These are phyloP conservation scores for Zygosaccharomyces pseudorouxii DNA, from an alignment of 805 yeast species.

Conservation along the genomic window DNA sequence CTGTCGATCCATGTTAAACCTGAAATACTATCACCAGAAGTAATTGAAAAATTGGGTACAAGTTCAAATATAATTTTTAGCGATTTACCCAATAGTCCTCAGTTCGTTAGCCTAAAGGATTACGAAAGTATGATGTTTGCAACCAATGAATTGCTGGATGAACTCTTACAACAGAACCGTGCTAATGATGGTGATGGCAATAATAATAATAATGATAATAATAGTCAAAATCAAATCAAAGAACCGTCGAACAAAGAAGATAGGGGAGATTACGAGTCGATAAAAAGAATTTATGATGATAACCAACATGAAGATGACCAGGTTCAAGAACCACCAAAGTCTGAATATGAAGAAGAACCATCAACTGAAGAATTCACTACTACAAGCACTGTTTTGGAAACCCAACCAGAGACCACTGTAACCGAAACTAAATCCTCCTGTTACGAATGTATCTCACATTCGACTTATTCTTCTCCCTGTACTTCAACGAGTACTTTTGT, in stretches of 20 bases:
- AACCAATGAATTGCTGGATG: conserved; percentile 10
- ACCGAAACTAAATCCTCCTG: background rate
- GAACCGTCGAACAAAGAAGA: conserved; percentile 13
- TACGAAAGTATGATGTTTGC: conserved; percentile 15
- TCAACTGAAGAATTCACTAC: background rate
- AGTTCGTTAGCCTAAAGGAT: conserved; percentile 25
- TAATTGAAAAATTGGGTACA: conserved; percentile 18
- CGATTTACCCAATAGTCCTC: conserved; percentile 28
- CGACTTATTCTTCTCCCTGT: background rate
- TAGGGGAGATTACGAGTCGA: conserved; percentile 2
- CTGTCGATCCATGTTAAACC: conserved; percentile 15
- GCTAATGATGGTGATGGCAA: conserved; percentile 2
- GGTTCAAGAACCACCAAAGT: background rate
- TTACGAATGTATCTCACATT: background rate
- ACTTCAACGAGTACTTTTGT: background rate
- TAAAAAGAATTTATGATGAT: background rate
- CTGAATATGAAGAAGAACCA: background rate
- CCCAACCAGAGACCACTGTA: background rate
- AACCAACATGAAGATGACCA: background rate
- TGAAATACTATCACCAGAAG: conserved; percentile 19
- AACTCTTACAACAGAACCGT: conserved; percentile 4
- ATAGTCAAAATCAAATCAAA: conserved; percentile 12
- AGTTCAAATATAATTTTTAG: conserved; percentile 28
- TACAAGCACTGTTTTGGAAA: background rate
- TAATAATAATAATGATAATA: conserved; percentile 4